Base-by-base conservation (phyloP, 2,329 filamentous ascomycete genomes). In the Byssochlamys sp. region DNA sequence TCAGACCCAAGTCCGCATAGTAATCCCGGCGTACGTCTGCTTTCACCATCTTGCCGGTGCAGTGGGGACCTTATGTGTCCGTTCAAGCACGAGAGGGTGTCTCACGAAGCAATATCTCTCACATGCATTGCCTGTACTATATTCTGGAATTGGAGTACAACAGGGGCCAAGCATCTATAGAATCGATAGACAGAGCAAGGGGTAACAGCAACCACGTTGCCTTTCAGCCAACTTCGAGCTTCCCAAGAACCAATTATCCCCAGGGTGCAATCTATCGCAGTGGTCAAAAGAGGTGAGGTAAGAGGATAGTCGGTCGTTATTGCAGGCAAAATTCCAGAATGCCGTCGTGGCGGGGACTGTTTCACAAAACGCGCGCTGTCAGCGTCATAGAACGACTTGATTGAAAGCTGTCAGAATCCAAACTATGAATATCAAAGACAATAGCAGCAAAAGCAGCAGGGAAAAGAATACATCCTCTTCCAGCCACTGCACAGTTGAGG, bases 1-100 rank as follows among this genome's bases (percentile, higher is more conserved):
- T 73, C 57, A 96, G 75, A 62, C 89, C 89, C 57, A 96, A 80
- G 75, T 95, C 90, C 60, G 85, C 87, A 75, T 96, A 95, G 74
- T 94, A 94, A 74, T 95, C 88, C 66, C 84, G 83, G 65, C 80
- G 81, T 62, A 81, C 78, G 69, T 89, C 86, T 64, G 80, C 77
- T 74, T 87, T 87, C 65, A 83, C 84, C 86, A 89, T 89, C 65
- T 64, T 80, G 76, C 69, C 65, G 55, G 55, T 45, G 39, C 55
- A 55, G 54, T 53, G 28, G 50, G 52, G 56, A 55, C 12, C 27
- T 54, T 60, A 58, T 59, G 54, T 27, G 57, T 53, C 56, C 52
- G 57, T 56, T 19, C 28, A 39, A 29, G 27, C 27, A 54, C 39
- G 26, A 55, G 51, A 52, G 49, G 48, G 35, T 48, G 39, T 26